A percentile compares a stretch with the other conserved stretches of the same genome.
Conservation (phyloP, 2,329 filamentous ascomycete species). For the Penicillium brasilianum region DNA sequence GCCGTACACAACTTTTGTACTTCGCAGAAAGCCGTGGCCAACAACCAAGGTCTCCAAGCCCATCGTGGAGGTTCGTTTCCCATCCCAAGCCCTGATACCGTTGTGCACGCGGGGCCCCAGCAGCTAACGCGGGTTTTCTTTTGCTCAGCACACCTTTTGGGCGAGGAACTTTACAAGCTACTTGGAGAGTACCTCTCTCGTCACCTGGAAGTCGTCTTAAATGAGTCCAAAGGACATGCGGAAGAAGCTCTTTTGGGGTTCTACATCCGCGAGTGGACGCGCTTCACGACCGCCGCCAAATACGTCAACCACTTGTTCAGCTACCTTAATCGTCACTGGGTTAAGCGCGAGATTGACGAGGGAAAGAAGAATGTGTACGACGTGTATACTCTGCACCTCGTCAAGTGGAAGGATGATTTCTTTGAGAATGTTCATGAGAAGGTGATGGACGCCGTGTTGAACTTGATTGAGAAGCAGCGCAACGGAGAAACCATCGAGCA, state of each 20-base stretch:
- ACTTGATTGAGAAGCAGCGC: constrained; percentile 94
- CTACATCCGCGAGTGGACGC: constrained; percentile 95
- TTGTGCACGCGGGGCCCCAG: background rate
- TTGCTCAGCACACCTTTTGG: constrained; percentile 79
- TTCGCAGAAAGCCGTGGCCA: constrained; percentile 87
- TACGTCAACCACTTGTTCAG: constrained; percentile 97
- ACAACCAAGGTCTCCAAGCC: constrained; percentile 56
- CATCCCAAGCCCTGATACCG: background rate
- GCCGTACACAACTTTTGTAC: constrained; percentile 99
- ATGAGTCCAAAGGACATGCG: constrained; percentile 75
- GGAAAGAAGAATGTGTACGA: constrained; percentile 98
- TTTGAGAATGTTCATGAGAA: constrained; percentile 82
- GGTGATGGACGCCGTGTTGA: constrained; percentile 94
- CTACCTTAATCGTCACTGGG: constrained; percentile 98
- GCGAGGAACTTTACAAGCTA: constrained; percentile 93
- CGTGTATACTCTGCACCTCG: constrained; percentile 94
- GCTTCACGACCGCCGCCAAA: constrained; percentile 93
- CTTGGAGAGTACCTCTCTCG: constrained; percentile 81
- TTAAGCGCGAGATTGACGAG: constrained; percentile 98
- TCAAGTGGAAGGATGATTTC: constrained; percentile 92
- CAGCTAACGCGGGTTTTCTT: background rate
- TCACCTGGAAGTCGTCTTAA: constrained; percentile 74
- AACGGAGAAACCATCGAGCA: constrained; percentile 98
- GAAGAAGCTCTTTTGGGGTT: constrained; percentile 90
- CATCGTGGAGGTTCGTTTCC: constrained; percentile 72